Conservation (phyloP, 2,329 filamentous ascomycete genomes). For the Fusarium brachygibbosum region DNA sequence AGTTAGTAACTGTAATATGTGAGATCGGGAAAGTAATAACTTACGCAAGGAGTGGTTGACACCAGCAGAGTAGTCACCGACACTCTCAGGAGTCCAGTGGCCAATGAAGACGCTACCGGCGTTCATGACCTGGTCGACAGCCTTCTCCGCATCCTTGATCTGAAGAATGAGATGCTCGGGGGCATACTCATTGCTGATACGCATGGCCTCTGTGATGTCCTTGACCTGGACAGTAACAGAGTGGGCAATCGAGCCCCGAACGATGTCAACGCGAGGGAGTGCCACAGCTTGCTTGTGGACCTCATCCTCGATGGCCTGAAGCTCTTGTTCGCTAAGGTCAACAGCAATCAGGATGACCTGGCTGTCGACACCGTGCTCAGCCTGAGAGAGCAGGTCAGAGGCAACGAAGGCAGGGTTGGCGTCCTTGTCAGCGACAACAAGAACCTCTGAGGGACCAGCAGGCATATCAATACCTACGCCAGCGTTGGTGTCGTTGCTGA, state of each 20-base stretch:
- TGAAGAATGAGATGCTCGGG: constrained; percentile 97
- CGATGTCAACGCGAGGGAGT: constrained; percentile 91
- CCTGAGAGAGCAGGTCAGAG: constrained; percentile 93
- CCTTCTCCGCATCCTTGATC: constrained; percentile 79
- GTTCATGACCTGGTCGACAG: constrained; percentile 86
- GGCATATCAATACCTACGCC: constrained; percentile 99
- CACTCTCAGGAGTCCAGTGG: constrained; percentile 96
- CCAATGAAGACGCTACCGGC: constrained; percentile 97
- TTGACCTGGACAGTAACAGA: constrained; percentile 86
- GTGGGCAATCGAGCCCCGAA: constrained; percentile 89
- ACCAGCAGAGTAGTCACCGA: constrained; percentile 97
- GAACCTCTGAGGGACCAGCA: constrained; percentile 93
- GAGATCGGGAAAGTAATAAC: constrained; percentile 55
- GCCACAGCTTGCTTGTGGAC: constrained; percentile 88
- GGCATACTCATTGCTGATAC: constrained; percentile 91
- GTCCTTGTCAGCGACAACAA: constrained; percentile 91
- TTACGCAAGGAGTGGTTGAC: constrained; percentile 98
- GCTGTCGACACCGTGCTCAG: constrained; percentile 95
- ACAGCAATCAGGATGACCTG: constrained; percentile 94
- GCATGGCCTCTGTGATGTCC: constrained; percentile 79
- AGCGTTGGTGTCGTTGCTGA: constrained; percentile 96
- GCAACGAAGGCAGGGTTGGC: constrained; percentile 96
- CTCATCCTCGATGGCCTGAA: constrained; percentile 90
- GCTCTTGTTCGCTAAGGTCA: constrained; percentile 77
- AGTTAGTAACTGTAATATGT: constrained; percentile 31